phyloP scores from a whole-genome alignment of 352 stramenopile species.

The Phytophthora quininea region DNA sequence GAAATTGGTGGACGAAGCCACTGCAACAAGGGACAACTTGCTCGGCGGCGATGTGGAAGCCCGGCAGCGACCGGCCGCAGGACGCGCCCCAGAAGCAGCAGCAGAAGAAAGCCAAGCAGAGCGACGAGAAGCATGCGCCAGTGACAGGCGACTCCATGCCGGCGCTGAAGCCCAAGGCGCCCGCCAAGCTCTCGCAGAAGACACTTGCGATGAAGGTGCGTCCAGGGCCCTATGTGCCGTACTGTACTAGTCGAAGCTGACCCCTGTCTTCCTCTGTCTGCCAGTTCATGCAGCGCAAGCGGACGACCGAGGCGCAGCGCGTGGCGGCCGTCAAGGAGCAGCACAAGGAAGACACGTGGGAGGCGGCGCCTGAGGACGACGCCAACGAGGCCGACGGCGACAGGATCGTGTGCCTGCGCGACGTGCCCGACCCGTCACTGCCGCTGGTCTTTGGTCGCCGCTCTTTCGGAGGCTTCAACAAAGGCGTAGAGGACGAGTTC shows the following conservation, averaged over 20 bases:
- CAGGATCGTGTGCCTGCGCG: slow-evolving; percentile 53
- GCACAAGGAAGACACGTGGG: slow-evolving; percentile 70
- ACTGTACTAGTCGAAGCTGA: background rate
- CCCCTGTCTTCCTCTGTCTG: slow-evolving; percentile 2
- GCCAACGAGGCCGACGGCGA: slow-evolving; percentile 30
- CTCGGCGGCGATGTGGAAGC: slow-evolving; percentile 62
- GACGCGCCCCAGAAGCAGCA: slow-evolving; percentile 16
- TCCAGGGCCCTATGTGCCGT: background rate
- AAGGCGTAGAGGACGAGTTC: slow-evolving; percentile 82
- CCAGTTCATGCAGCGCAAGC: slow-evolving; percentile 90
- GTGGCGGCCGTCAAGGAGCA: slow-evolving; percentile 56
- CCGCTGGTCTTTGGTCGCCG: slow-evolving; percentile 75
- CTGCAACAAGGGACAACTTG: background rate
- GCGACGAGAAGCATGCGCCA: slow-evolving; percentile 14
- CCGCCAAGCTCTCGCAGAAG: slow-evolving; percentile 72
- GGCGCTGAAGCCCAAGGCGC: slow-evolving; percentile 24
- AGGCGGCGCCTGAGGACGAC: slow-evolving; percentile 38
- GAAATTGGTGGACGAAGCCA: slow-evolving; percentile 2
- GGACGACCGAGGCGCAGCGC: slow-evolving; percentile 60
- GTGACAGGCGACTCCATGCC: slow-evolving; percentile 26
- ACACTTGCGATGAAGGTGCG: slow-evolving; percentile 84
- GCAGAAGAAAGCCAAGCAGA: slow-evolving; percentile 24
- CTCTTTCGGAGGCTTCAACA: slow-evolving; percentile 86
- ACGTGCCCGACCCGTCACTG: slow-evolving; percentile 78
- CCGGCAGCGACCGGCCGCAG: slow-evolving; percentile 45